Evolutionary conservation across 2,329 filamentous ascomycete genomes (phyloP).

Genomic region (Colletotrichum chrysophilum): DNA sequence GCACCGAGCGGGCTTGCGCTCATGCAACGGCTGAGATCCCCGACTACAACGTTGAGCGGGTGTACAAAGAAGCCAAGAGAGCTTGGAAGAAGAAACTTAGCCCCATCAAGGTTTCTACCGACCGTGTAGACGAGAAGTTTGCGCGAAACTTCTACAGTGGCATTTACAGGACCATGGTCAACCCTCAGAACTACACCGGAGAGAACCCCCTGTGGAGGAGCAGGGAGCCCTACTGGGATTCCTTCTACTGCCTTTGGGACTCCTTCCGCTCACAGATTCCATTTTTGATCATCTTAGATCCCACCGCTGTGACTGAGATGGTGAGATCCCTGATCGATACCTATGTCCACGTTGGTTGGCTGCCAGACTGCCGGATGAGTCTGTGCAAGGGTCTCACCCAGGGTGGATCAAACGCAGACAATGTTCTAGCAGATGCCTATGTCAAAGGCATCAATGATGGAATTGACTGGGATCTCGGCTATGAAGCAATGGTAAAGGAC

Average conservation of each 20-base stretch:
- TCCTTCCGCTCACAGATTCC: conserved; percentile 73
- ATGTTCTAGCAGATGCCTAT: conserved; percentile 70
- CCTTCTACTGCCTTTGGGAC: conserved; percentile 81
- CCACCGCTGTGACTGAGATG: conserved; percentile 67
- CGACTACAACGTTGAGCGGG: conserved; percentile 64
- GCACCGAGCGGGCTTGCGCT: conserved; percentile 66
- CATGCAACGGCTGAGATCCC: conserved; percentile 76
- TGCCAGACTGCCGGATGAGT: conserved; percentile 81
- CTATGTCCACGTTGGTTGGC: conserved; percentile 71
- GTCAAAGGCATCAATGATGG: conserved; percentile 67
- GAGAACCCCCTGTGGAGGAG: conserved; percentile 74
- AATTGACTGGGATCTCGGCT: conserved; percentile 71
- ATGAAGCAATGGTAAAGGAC: conserved; percentile 74
- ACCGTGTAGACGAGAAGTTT: conserved; percentile 56
- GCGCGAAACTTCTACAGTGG: conserved; percentile 74
- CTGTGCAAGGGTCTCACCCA: conserved; percentile 77
- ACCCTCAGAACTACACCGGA: conserved; percentile 75
- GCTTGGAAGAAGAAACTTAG: conserved; percentile 68
- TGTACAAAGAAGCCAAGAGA: conserved; percentile 55
- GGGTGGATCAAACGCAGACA: conserved; percentile 77
- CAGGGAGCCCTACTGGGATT: conserved; percentile 75
- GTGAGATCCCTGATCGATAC: conserved; percentile 74
- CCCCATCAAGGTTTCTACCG: conserved; percentile 59
- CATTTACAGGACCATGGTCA: conserved; percentile 75
- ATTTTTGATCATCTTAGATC: conserved; percentile 72